phyloP scores from a whole-genome alignment of 2,329 filamentous ascomycete genomes.

The Calonectria hongkongensis region DNA sequence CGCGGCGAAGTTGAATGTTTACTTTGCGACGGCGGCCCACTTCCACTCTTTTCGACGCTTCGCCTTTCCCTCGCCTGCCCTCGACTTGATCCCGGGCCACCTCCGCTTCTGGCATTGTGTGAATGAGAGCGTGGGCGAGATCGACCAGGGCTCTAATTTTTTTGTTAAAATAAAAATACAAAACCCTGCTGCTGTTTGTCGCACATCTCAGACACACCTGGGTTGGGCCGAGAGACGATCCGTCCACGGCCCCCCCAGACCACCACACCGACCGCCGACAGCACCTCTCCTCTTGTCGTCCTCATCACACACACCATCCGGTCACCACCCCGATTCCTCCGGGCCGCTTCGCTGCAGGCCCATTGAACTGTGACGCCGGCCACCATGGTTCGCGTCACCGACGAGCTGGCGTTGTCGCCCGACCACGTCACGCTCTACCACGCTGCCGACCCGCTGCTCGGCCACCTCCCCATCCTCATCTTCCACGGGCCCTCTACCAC shows the following conservation, averaged over 20 bases:
- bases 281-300: slow-evolving; percentile 11
- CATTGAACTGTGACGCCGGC: slow-evolving; percentile 59
- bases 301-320: slow-evolving; percentile 36
- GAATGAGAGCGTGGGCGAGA: slow-evolving; percentile 36
- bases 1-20: slow-evolving; percentile 50
- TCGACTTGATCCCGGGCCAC: slow-evolving; percentile 33
- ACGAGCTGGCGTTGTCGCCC: slow-evolving; percentile 85
- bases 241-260: slow-evolving; percentile 28
- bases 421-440: slow-evolving; percentile 92
- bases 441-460: slow-evolving; percentile 88
- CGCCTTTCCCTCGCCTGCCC: slow-evolving; percentile 38
- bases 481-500: slow-evolving; percentile 96
- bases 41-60: slow-evolving; percentile 41
- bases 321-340: slow-evolving; percentile 42
- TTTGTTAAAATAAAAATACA: slow-evolving; percentile 31
- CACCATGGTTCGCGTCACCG: slow-evolving; percentile 88
- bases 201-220: slow-evolving; percentile 30
- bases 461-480: slow-evolving; percentile 87
- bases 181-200: slow-evolving; percentile 27
- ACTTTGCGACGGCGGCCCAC: slow-evolving; percentile 52
- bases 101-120: slow-evolving; percentile 37
- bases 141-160: not conserved
- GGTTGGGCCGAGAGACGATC: slow-evolving; percentile 35
- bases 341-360: slow-evolving; percentile 47
- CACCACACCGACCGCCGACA: slow-evolving; percentile 29